A percentile compares a stretch with the other conserved stretches of the same genome.
These are phyloP conservation scores for Malus asiatica DNA, from an alignment of 306 rosid genomes.

Conservation along the genomic window DNA sequence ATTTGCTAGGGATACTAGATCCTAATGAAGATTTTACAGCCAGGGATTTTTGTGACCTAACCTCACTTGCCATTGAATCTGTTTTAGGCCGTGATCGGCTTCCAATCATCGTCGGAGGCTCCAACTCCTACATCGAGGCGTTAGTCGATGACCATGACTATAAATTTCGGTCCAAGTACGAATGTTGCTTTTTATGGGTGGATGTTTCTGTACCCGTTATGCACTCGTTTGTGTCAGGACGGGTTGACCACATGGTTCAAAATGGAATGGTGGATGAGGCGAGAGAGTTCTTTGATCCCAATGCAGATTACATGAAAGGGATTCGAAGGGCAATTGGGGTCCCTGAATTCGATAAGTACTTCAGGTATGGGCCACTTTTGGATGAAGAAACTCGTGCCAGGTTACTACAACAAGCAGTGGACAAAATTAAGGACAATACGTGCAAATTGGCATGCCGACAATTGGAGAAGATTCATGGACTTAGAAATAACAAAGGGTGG, in stretches of 20 bases:
- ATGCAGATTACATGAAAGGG: conserved; percentile 46
- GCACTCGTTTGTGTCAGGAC: conserved; percentile 31
- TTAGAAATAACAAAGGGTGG: conserved; percentile 59
- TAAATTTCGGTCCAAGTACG: conserved; percentile 42
- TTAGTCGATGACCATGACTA: conserved; percentile 48
- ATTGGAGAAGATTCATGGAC: conserved; percentile 44
- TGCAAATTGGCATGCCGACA: conserved; percentile 55
- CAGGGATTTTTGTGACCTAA: conserved; percentile 34
- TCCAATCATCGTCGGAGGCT: conserved; percentile 88
- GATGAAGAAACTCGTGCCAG: conserved; percentile 17
- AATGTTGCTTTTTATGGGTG: conserved; percentile 68
- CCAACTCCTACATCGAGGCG: conserved; percentile 70
- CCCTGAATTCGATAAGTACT: conserved; percentile 64
- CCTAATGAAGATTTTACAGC: conserved; percentile 55
- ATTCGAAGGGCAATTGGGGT: conserved; percentile 76
- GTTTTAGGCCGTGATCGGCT: conserved; percentile 28
- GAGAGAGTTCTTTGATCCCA: conserved; percentile 37
- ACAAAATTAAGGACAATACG: conserved; percentile 48
- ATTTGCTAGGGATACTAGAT: conserved; percentile 50
- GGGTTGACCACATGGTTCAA: conserved; percentile 62
- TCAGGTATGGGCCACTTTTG: conserved; percentile 25
- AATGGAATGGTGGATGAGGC: conserved; percentile 61
- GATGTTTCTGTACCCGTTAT: conserved; percentile 52
- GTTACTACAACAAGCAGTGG: conserved; percentile 36
- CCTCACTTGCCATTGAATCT: conserved; percentile 32